Conservation (phyloP, 1,284 basidiomycete genomes). For the Apiotrichum brassicae region DNA sequence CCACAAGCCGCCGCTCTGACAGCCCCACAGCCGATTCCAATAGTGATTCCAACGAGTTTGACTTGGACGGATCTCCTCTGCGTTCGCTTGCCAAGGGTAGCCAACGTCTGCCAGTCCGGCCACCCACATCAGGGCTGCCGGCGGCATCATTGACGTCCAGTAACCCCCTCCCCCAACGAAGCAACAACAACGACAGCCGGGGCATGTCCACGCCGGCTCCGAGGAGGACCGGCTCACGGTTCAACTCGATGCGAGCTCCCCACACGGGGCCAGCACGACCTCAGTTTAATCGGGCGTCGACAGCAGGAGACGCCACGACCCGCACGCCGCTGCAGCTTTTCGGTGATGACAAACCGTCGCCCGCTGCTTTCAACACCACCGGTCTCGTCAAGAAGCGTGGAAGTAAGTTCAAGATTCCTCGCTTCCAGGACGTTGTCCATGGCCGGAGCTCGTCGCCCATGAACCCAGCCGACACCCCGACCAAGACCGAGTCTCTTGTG, state of each 20-base stretch:
- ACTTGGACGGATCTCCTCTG: slow-evolving; percentile 1
- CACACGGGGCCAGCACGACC: not conserved
- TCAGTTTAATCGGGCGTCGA: slow-evolving; percentile 7
- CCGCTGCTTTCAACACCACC: slow-evolving; percentile 43
- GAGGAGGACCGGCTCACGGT: not conserved
- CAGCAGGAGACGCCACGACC: slow-evolving; percentile 1
- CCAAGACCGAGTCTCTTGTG: not conserved
- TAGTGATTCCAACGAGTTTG: slow-evolving; percentile 8
- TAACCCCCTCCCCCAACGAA: too few species aligned
- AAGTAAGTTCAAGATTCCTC: slow-evolving; percentile 23
- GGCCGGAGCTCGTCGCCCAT: slow-evolving; percentile 5
- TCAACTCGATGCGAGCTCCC: not conserved
- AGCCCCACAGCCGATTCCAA: not conserved
- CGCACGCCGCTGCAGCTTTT: slow-evolving; percentile 35
- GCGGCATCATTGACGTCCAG: too few species aligned
- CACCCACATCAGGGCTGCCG: too few species aligned
- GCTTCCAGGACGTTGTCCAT: slow-evolving; percentile 21
- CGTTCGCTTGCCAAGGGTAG: not conserved
- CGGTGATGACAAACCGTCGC: slow-evolving; percentile 39
- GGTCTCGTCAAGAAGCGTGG: slow-evolving; percentile 45
- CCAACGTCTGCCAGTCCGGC: not conserved
- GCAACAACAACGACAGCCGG: too few species aligned
- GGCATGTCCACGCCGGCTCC: not conserved
- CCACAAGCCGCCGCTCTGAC: not conserved
- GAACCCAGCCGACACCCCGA: not conserved